Percentiles rank a stretch among this genome's conserved stretches.
These are phyloP conservation scores for Gardenia jasminoides DNA, from an alignment of 257 asterid species.

Conservation along the genomic window DNA sequence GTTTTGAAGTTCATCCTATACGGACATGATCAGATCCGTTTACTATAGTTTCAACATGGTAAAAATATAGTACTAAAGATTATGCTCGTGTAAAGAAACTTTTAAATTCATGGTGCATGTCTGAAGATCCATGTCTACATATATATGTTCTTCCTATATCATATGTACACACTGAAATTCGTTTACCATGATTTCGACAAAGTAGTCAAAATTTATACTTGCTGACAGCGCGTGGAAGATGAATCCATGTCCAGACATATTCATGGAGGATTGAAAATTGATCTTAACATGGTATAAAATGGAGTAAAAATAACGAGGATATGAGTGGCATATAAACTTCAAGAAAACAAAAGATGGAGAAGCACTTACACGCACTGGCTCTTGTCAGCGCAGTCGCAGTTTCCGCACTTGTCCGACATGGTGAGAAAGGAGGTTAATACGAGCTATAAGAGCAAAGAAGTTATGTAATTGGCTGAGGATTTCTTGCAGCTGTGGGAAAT, in stretches of 20 bases:
- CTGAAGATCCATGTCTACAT: no score
- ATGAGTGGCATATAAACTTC: background rate
- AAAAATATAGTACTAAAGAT: no score
- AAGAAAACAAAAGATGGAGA: no score
- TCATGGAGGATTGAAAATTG: background rate
- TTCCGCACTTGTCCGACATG: constrained; percentile 63
- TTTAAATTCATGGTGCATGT: no score
- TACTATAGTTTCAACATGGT: no score
- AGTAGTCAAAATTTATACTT: no score
- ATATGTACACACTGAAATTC: no score
- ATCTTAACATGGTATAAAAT: background rate
- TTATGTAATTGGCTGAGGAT: background rate
- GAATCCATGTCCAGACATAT: background rate
- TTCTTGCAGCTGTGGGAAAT: constrained; percentile 1
- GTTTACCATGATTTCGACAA: no score
- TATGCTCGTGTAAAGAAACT: no score
- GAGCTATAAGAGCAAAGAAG: constrained; percentile 1
- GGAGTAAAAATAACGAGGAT: background rate
- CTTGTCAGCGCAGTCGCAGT: constrained; percentile 49
- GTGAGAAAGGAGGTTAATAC: constrained; percentile 1
- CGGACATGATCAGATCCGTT: background rate
- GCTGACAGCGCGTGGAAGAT: background rate
- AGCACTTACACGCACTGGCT: constrained; percentile 53
- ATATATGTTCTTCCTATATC: no score
- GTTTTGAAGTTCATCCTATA: background rate